A percentile compares a stretch with the other conserved stretches of the same genome.
Conservation (phyloP, 768 basidiomycete genomes). For the Agaricus sinodeliciosus region DNA sequence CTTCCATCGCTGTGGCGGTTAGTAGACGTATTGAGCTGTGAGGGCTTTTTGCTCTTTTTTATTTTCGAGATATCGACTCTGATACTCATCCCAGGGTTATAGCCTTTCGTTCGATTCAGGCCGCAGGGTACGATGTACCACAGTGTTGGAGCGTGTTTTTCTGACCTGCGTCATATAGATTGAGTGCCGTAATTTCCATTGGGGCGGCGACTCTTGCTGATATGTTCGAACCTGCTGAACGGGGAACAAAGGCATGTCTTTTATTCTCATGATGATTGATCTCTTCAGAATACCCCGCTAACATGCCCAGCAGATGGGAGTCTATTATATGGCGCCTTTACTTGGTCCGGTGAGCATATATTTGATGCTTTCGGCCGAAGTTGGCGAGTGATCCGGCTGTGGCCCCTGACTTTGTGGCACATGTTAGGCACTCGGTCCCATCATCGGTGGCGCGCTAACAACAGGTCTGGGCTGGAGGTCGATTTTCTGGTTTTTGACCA, state of each 20-base stretch:
- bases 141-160: not conserved
- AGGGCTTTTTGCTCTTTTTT: slow-evolving; percentile 11
- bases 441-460: slow-evolving; percentile 65
- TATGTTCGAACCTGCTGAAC: slow-evolving; percentile 66
- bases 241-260: slow-evolving; percentile 50
- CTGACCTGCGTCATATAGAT: slow-evolving; percentile 26
- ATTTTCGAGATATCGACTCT: not conserved
- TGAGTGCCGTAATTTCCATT: slow-evolving; percentile 61
- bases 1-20: slow-evolving; percentile 49
- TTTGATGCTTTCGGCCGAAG: not conserved
- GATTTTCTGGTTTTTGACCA: slow-evolving; percentile 77
- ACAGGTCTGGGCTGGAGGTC: slow-evolving; percentile 71
- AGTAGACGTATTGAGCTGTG: slow-evolving; percentile 45
- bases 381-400: not conserved
- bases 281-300: not conserved
- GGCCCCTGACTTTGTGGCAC: not conserved
- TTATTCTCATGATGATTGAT: not conserved
- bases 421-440: slow-evolving; percentile 50
- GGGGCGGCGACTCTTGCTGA: slow-evolving; percentile 78
- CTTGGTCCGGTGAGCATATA: slow-evolving; percentile 50
- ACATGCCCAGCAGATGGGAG: slow-evolving; percentile 46
- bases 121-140: slow-evolving; percentile 41
- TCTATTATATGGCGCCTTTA: slow-evolving; percentile 75
- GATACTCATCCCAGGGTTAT: slow-evolving; percentile 36
- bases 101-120: slow-evolving; percentile 65